Evolutionary conservation across 2,329 filamentous ascomycete genomes (phyloP), one percentile per base, ranked within the genome.

Genomic region (Chrysosphaeria jannelii): DNA sequence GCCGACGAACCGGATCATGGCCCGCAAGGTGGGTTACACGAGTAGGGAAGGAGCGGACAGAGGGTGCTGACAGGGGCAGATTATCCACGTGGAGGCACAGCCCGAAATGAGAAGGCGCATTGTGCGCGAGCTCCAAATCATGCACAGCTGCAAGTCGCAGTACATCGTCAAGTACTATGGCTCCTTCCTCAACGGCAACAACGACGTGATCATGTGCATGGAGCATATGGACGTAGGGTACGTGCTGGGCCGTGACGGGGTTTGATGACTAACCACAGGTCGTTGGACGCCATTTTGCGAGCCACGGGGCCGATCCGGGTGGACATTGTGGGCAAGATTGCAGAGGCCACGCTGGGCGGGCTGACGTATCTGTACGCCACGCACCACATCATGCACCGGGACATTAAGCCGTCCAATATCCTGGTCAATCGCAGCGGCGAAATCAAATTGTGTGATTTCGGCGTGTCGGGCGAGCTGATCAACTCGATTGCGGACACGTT

Each of bases 181-280:
- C 29, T 85, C 85, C 18, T 97, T 93, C 40, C 60, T 93, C 39
- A 93, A 90, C 41, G 74, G 88, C 39, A 78, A 78, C 30, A 81
- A 88, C 40, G 85, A 97, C 48, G 88, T 97, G 28, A 88, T 93
- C 35, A 81, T 97, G 68, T 97, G 85, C 45, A 97, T 97, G 85
- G 85, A 97, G 44, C 93, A 97, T 42, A 90, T 90, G 76, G 85
- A 97, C 46, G 76, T 81, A 41, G 85, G 85, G 85, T 93, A 57
- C 46, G 74, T 30, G 5, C 13, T 14, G 2, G 9, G 16, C n/a
- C n/a, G n/a, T 19, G 12, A 14, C n/a, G 13, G 10, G 10, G n/a
- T n/a, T 18, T 8, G 10, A 10, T 6, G 4, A 11, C 19, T 13
- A 11, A 9, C 8, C 14, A 11, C n/a, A 19, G 85, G 24, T 72